Percentiles rank a stretch among this genome's conserved stretches.
phyloP scores from a whole-genome alignment of 805 yeast genomes.

The Metschnikowia shivogae region DNA sequence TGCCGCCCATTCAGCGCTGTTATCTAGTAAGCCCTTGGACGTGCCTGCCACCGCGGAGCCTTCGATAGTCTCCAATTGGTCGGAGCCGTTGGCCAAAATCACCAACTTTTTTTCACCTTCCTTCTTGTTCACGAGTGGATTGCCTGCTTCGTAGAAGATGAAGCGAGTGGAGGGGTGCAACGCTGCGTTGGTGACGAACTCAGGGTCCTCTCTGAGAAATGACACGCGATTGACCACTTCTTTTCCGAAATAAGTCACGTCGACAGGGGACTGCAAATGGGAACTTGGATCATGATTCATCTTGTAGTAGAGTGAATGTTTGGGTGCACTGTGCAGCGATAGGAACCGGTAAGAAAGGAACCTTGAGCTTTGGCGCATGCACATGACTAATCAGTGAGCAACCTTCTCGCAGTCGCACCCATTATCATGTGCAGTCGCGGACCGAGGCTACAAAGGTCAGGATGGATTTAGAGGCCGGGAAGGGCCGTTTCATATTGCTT shows the following conservation, averaged over 20 bases:
- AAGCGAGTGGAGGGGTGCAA: constrained; percentile 46
- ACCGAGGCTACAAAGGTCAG: not conserved
- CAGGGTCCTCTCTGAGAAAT: constrained; percentile 54
- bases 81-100: constrained; percentile 32
- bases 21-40: constrained; percentile 21
- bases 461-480: no score
- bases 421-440: not conserved
- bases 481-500: no score
- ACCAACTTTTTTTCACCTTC: constrained; percentile 26
- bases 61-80: constrained; percentile 23
- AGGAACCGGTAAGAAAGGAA: not conserved
- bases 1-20: constrained; percentile 11
- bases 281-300: constrained; percentile 10
- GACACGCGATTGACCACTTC: constrained; percentile 61
- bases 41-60: constrained; percentile 15
- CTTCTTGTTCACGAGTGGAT: constrained; percentile 31
- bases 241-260: constrained; percentile 39
- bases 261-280: constrained; percentile 2
- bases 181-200: constrained; percentile 46
- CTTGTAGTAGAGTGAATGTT: constrained; percentile 4
- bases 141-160: constrained; percentile 35
- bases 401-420: constrained; percentile 2
- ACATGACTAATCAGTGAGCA: constrained; percentile 3
- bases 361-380: constrained; percentile 1
- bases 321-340: not conserved